Evolutionary conservation across 495 filamentous ascomycete species (phyloP), one percentile per base, ranked within the genome.

Genomic region (Xylaria intraflava): DNA sequence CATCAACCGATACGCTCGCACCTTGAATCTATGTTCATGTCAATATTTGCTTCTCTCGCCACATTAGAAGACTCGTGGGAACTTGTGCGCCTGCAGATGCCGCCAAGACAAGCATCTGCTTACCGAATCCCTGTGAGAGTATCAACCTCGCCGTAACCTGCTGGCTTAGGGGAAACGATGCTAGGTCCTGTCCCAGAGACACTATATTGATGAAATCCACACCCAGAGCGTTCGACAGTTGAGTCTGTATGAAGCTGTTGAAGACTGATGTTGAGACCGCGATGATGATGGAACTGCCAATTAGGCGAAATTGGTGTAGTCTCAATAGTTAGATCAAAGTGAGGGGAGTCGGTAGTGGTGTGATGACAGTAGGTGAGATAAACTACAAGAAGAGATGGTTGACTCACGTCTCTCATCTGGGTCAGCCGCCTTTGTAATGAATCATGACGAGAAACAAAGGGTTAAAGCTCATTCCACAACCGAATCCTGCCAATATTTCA

Each of bases 401-500:
- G 36, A 17, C 9, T 39, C 9, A 42, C 1, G 20, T 6, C 56
- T 45, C 17, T 49, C 56, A 44, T 16, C 45, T 11, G 20, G n/a
- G n/a, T 62, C 55, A 6, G 44, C 41, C 14, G 19, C n/a, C 7
- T 55, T 47, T n/a, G n/a, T 39, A 14, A 46, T 42, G 0, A 24
- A 29, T 9, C 51, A 62, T 58, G 0, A 56, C 7, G 6, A 59
- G 9, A 22, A 58, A 56, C 0, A 62, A 19, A 2, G 45, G n/a
- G 7, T 58, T 46, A 17, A 61, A 60, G 16, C 44, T 59, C 0
- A 69, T 56, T 4, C 68, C 68, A 44, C 65, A 63, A 6, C 65
- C 67, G 2, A 66, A 52, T 2, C 67, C 69, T 10, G 62, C 44
- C 23, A 72, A 49, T 0, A 72, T 54, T 43, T 67, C 38, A 41